Evolutionary conservation across 1,284 basidiomycete genomes (phyloP).

Genomic region (Entoloma clypeatum): DNA sequence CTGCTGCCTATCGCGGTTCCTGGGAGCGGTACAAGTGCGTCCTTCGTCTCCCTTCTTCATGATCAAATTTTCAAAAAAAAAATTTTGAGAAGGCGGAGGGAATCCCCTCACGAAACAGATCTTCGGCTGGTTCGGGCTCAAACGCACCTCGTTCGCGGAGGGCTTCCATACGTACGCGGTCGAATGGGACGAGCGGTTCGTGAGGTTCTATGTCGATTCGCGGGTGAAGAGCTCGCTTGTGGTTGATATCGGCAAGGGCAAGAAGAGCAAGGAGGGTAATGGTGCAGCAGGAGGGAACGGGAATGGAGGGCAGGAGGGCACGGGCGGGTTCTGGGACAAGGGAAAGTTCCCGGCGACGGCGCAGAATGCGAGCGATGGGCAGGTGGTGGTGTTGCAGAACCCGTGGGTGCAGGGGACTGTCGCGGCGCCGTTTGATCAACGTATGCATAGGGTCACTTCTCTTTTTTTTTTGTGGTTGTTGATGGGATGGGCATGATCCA

Average conservation of each 20-base stretch:
- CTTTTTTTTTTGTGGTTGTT: conserved; percentile 19
- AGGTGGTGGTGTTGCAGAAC: conserved; percentile 44
- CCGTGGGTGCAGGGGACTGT: conserved; percentile 51
- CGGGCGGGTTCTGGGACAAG: conserved; percentile 47
- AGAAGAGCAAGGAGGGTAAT: conserved; percentile 30
- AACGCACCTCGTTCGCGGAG: conserved; percentile 33
- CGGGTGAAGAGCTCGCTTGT: conserved; percentile 38
- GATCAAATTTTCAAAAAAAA: neutral
- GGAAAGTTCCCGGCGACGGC: conserved; percentile 67
- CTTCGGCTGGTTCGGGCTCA: conserved; percentile 50
- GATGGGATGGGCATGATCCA: conserved; percentile 24
- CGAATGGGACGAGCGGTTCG: conserved; percentile 72
- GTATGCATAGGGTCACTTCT: too few relatives aligned
- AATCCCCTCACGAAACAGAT: conserved; percentile 53
- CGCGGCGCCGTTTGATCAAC: conserved; percentile 79
- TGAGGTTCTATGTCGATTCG: conserved; percentile 72
- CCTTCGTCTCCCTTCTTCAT: conserved; percentile 25
- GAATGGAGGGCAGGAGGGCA: conserved; percentile 11
- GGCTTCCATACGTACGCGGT: conserved; percentile 73
- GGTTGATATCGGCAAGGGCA: conserved; percentile 17
- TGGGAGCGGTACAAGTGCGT: conserved; percentile 9
- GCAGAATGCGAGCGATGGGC: conserved; percentile 50
- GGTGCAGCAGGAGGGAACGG: conserved; percentile 45
- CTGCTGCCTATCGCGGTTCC: conserved; percentile 13
- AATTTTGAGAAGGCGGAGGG: neutral